These are phyloP conservation scores for Candida maesae DNA, from an alignment of 805 yeast species.

Conservation along the genomic window DNA sequence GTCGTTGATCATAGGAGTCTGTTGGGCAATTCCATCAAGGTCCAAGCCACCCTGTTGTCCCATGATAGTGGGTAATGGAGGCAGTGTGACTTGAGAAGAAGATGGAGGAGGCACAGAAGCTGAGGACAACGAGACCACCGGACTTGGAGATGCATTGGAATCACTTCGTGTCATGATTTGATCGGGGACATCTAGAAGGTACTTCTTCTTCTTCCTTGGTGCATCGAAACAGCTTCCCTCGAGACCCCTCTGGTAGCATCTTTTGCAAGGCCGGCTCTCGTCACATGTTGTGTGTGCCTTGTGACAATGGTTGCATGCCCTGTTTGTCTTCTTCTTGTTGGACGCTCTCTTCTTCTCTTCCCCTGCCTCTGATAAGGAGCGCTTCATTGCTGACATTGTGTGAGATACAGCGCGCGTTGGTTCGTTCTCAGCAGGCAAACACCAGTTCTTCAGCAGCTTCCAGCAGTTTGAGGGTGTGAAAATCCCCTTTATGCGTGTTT, in stretches of 20 bases:
- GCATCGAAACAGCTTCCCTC: constrained; percentile 79
- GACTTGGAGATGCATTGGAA: neutral
- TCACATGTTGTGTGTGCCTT: constrained; percentile 93
- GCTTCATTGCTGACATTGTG: neutral
- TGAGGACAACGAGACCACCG: neutral
- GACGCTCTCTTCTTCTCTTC: constrained; percentile 24
- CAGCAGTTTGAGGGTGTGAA: too few relatives aligned
- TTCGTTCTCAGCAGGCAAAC: too few relatives aligned
- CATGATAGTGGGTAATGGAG: constrained; percentile 6
- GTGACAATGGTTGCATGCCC: constrained; percentile 92
- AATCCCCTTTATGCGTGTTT: too few relatives aligned
- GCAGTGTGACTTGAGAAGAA: constrained; percentile 2
- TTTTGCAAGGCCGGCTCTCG: constrained; percentile 69
- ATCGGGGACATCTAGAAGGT: constrained; percentile 55
- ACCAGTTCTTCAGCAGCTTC: too few relatives aligned
- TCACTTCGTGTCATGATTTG: neutral
- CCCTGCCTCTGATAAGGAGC: neutral
- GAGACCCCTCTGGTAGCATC: constrained; percentile 72
- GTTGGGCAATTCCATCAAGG: too few relatives aligned
- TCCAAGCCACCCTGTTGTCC: constrained; percentile 2
- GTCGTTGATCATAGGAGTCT: constrained; percentile 7
- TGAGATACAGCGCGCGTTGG: too few relatives aligned
- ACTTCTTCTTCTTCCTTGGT: constrained; percentile 81
- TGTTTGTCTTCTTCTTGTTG: constrained; percentile 59
- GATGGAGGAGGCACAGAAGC: neutral